Conservation (phyloP, 495 filamentous ascomycete species). For the Aspergillus incahuasiensis region DNA sequence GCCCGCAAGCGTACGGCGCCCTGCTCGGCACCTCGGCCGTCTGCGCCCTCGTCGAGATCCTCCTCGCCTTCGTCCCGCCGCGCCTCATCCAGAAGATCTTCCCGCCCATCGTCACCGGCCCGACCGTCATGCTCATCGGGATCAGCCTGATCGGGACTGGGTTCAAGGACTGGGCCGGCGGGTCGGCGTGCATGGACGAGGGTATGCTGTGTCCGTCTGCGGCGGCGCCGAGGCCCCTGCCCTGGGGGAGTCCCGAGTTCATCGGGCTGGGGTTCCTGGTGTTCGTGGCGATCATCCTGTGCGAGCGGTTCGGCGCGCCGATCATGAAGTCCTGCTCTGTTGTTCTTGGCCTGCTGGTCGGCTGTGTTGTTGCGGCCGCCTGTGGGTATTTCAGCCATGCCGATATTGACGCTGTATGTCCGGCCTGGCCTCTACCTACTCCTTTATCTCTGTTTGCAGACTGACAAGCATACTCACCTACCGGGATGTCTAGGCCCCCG, state of each 20-base stretch:
- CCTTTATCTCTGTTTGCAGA: too few relatives aligned
- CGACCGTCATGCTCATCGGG: slow-evolving; percentile 74
- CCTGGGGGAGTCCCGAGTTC: slow-evolving; percentile 84
- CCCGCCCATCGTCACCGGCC: slow-evolving; percentile 85
- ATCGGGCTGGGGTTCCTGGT: slow-evolving; percentile 88
- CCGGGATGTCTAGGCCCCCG: slow-evolving; percentile 46
- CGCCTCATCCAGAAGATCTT: slow-evolving; percentile 70
- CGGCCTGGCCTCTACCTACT: too few relatives aligned
- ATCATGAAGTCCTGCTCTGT: slow-evolving; percentile 73
- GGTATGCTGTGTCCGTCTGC: slow-evolving; percentile 62
- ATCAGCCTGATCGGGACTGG: slow-evolving; percentile 69
- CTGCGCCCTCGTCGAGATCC: slow-evolving; percentile 43
- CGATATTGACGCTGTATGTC: slow-evolving; percentile 52
- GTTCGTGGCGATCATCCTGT: slow-evolving; percentile 80
- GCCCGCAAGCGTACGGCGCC: slow-evolving; percentile 81
- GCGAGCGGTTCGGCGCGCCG: slow-evolving; percentile 77
- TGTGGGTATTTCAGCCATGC: slow-evolving; percentile 74
- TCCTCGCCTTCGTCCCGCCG: slow-evolving; percentile 54
- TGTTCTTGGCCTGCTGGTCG: slow-evolving; percentile 73
- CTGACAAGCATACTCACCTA: neutral
- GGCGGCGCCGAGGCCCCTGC: slow-evolving; percentile 69
- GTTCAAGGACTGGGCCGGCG: slow-evolving; percentile 83
- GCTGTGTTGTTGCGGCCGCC: slow-evolving; percentile 83
- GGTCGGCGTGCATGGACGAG: slow-evolving; percentile 54
- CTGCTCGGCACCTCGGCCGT: slow-evolving; percentile 66